Conservation (phyloP, 2,329 filamentous ascomycete species). For the Calonectria crousiana region DNA sequence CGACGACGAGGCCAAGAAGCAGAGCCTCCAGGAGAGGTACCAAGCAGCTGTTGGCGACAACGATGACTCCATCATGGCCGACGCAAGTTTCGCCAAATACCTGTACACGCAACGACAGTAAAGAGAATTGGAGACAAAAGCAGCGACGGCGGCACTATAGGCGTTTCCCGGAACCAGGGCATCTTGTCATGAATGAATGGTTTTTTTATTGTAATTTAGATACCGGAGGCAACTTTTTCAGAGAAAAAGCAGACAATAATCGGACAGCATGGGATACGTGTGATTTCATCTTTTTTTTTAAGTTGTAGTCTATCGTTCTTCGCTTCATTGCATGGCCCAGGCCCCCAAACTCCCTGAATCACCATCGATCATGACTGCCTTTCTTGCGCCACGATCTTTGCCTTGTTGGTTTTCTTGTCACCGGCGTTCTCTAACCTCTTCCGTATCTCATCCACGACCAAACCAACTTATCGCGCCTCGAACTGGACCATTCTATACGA, state of each 20-base stretch:
- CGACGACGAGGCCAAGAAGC: conserved; percentile 70
- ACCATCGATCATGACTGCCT: background rate
- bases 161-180: conserved; percentile 37
- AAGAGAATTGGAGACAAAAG: background rate
- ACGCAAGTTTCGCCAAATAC: conserved; percentile 74
- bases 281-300: background rate
- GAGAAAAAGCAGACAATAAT: conserved; percentile 28
- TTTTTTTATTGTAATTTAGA: conserved; percentile 37
- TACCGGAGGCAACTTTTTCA: conserved; percentile 37
- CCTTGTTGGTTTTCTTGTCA: background rate
- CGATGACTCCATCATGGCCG: conserved; percentile 61
- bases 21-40: conserved; percentile 81
- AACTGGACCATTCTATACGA: conserved; percentile 92
- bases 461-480: conserved; percentile 78
- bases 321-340: conserved; percentile 34
- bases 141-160: conserved; percentile 27
- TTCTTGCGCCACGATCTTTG: background rate
- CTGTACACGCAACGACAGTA: conserved; percentile 58
- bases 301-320: conserved; percentile 29
- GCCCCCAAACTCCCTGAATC: conserved; percentile 41
- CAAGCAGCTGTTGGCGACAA: conserved; percentile 77
- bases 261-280: conserved; percentile 10
- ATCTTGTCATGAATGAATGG: conserved; percentile 26
- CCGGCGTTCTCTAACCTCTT: too few species aligned
- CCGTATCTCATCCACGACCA: too few species aligned